These are phyloP conservation scores for Nevesoporus exiguus DNA, from an alignment of 768 basidiomycete genomes.

Conservation along the genomic window DNA sequence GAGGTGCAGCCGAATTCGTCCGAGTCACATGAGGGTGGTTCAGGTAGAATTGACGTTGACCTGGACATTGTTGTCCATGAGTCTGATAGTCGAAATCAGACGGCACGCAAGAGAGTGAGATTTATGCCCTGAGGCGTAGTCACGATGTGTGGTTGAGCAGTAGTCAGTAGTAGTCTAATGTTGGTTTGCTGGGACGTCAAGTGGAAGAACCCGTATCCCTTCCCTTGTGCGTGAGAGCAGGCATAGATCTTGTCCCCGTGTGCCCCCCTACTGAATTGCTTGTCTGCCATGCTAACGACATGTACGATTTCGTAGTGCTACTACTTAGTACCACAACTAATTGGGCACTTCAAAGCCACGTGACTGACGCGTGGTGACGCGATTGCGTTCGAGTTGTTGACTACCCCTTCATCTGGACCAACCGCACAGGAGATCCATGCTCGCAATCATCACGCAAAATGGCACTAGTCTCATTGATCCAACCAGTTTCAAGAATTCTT, in stretches of 20 bases:
- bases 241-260: too few species aligned
- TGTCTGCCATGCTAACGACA: too few species aligned
- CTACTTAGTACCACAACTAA: too few species aligned
- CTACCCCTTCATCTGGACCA: not conserved
- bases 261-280: too few species aligned
- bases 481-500: constrained; percentile 42
- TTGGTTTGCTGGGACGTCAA: too few species aligned
- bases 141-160: too few species aligned
- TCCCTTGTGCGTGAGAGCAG: too few species aligned
- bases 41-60: constrained; percentile 12
- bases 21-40: not conserved
- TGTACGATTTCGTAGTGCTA: too few species aligned
- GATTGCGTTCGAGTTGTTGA: constrained; percentile 5
- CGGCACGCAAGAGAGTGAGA: constrained; percentile 21
- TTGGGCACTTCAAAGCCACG: constrained; percentile 18
- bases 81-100: not conserved
- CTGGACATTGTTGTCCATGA: not conserved
- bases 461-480: constrained; percentile 50
- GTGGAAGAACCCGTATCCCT: too few species aligned
- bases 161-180: too few species aligned
- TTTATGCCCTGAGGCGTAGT: constrained; percentile 2
- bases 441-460: constrained; percentile 49
- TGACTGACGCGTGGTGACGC: constrained; percentile 24
- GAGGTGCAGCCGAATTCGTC: not conserved
- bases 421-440: constrained; percentile 37